phyloP scores from a whole-genome alignment of 2,329 filamentous ascomycete genomes.

The Fusarium sp. region DNA sequence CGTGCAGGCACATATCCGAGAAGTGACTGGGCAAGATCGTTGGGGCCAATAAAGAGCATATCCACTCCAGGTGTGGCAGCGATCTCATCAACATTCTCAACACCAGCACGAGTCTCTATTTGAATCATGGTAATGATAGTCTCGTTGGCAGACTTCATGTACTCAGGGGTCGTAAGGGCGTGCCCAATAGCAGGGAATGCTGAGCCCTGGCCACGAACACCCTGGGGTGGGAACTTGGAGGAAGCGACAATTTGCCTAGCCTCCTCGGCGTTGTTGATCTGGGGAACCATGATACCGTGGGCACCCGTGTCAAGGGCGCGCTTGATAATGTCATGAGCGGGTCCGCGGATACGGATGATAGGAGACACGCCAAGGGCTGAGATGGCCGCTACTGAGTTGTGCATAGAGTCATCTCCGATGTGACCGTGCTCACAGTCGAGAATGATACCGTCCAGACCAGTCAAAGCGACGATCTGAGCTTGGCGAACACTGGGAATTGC shows the following conservation, averaged over 20 bases:
- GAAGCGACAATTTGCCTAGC: slow-evolving; percentile 57
- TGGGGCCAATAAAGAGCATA: slow-evolving; percentile 62
- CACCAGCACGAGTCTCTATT: slow-evolving; percentile 61
- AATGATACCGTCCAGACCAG: slow-evolving; percentile 65
- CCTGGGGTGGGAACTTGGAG: slow-evolving; percentile 62
- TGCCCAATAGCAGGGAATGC: slow-evolving; percentile 59
- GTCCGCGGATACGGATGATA: slow-evolving; percentile 40
- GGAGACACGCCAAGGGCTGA: slow-evolving; percentile 22
- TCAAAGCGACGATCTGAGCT: slow-evolving; percentile 65
- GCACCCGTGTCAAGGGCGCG: slow-evolving; percentile 62
- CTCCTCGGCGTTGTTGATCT: slow-evolving; percentile 61
- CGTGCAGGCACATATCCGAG: slow-evolving; percentile 63
- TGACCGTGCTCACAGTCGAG: slow-evolving; percentile 57
- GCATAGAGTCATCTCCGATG: slow-evolving; percentile 26
- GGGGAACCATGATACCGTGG: slow-evolving; percentile 62
- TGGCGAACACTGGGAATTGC: slow-evolving; percentile 63
- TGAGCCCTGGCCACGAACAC: slow-evolving; percentile 61
- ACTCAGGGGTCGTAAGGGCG: slow-evolving; percentile 57
- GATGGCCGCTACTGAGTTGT: slow-evolving; percentile 23
- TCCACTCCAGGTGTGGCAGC: slow-evolving; percentile 59
- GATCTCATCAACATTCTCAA: slow-evolving; percentile 60
- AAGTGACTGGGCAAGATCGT: slow-evolving; percentile 57
- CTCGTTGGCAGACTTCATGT: slow-evolving; percentile 61
- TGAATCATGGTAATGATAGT: slow-evolving; percentile 62
- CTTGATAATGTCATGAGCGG: slow-evolving; percentile 56